phyloP scores from a whole-genome alignment of 208 protist species.

The Novymonas esmeraldas region DNA sequence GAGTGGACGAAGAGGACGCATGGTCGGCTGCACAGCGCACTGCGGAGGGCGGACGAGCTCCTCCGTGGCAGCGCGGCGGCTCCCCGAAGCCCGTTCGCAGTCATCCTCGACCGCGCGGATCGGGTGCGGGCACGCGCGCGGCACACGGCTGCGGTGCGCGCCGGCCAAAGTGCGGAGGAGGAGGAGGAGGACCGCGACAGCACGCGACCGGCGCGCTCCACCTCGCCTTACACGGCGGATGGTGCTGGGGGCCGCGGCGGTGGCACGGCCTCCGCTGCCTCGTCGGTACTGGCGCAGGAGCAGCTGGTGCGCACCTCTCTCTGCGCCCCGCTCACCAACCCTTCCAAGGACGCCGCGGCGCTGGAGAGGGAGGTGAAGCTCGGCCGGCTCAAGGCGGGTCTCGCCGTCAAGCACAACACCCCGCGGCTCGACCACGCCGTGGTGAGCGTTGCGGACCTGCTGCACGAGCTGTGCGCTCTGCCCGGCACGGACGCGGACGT shows the following conservation, averaged over 20 bases:
- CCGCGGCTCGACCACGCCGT: constrained; percentile 22
- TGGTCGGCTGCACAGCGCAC: background rate
- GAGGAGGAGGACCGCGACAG: background rate
- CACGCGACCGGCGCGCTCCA: background rate
- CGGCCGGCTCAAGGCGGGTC: constrained; percentile 20
- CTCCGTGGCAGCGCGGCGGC: background rate
- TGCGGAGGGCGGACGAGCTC: constrained; percentile 12
- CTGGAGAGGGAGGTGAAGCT: constrained; percentile 13
- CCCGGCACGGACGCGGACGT: constrained; percentile 29
- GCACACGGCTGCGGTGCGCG: too few relatives aligned
- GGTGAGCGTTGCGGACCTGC: constrained; percentile 29
- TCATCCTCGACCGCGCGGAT: too few relatives aligned
- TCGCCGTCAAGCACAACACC: constrained; percentile 29
- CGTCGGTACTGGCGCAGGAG: background rate
- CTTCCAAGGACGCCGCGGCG: background rate
- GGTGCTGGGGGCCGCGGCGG: too few relatives aligned
- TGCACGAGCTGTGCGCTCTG: constrained; percentile 26
- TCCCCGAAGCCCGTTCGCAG: background rate
- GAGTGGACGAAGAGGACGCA: constrained; percentile 15
- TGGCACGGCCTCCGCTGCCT: background rate
- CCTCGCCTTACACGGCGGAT: background rate
- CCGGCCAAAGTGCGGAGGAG: too few relatives aligned
- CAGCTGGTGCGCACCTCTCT: constrained; percentile 11
- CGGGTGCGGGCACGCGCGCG: too few relatives aligned
- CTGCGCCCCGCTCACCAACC: background rate